These are phyloP conservation scores for Mortierella alpina DNA, from an alignment of 192 early-diverging fungal genomes.

Conservation along the genomic window DNA sequence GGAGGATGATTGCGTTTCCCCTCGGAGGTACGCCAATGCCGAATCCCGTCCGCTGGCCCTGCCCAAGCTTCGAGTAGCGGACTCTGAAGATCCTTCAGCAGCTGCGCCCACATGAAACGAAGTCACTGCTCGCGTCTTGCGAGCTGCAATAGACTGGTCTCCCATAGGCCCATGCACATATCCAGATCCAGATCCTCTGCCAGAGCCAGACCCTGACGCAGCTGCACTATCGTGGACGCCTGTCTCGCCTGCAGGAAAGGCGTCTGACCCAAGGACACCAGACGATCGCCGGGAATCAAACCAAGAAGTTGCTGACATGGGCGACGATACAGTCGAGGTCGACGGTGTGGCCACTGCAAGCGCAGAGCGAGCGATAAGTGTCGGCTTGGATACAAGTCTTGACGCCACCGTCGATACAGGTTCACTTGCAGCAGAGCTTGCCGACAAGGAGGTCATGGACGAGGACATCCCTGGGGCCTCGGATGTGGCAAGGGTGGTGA, in stretches of 20 bases:
- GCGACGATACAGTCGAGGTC: constrained; percentile 18
- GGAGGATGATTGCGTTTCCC: constrained; percentile 22
- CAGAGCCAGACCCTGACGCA: not conserved
- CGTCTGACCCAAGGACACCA: constrained; percentile 1
- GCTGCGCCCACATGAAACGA: constrained; percentile 22
- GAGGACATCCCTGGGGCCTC: constrained; percentile 18
- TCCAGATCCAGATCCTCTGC: constrained; percentile 2
- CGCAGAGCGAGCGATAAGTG: constrained; percentile 28
- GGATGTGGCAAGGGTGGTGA: constrained; percentile 18
- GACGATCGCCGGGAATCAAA: constrained; percentile 24
- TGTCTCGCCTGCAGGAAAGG: not conserved
- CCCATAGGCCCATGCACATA: not conserved
- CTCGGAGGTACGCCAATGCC: constrained; percentile 34
- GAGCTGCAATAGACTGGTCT: not conserved
- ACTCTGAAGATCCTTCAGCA: constrained; percentile 6
- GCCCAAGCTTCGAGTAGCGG: constrained; percentile 27
- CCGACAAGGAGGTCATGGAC: constrained; percentile 5
- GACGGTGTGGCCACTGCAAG: not conserved
- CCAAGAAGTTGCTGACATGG: constrained; percentile 44
- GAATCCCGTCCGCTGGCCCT: constrained; percentile 31
- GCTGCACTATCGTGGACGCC: not conserved
- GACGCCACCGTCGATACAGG: not conserved
- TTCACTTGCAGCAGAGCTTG: constrained; percentile 19
- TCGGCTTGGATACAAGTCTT: constrained; percentile 22
- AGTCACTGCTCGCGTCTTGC: constrained; percentile 4